Evolutionary conservation across 2,329 filamentous ascomycete genomes (phyloP).

Genomic region (Lasiodiplodia hormozganensis): DNA sequence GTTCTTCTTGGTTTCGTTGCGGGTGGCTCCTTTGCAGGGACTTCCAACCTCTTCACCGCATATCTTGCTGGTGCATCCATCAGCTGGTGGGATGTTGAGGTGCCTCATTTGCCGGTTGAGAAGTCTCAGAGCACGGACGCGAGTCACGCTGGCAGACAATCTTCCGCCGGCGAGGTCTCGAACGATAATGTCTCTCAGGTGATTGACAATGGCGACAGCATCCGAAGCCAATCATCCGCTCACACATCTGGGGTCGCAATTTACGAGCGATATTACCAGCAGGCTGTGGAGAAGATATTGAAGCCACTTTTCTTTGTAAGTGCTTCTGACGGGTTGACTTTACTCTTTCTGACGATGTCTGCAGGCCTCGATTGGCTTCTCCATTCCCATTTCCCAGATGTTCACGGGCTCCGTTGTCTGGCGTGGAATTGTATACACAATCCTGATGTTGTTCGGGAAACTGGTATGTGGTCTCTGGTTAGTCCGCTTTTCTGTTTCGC

Average conservation of each 20-base stretch:
- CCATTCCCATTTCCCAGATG: constrained; percentile 75
- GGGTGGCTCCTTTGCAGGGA: constrained; percentile 65
- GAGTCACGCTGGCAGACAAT: not conserved
- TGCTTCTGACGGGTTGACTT: constrained; percentile 33
- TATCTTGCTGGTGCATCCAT: constrained; percentile 65
- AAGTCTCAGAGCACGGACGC: constrained; percentile 9
- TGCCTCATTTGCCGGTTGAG: constrained; percentile 37
- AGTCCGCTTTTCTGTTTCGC: constrained; percentile 41
- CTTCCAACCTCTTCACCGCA: constrained; percentile 68
- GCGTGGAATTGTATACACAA: constrained; percentile 74
- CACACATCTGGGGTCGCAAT: constrained; percentile 39
- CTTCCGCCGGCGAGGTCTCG: not conserved
- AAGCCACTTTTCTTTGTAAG: constrained; percentile 74
- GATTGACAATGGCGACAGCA: not conserved
- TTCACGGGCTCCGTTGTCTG: constrained; percentile 70
- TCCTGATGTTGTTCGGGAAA: constrained; percentile 69
- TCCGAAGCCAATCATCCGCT: constrained; percentile 1
- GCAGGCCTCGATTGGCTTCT: constrained; percentile 71
- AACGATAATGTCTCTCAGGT: not conserved
- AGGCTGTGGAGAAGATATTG: constrained; percentile 60
- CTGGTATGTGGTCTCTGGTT: constrained; percentile 51
- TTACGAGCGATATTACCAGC: constrained; percentile 57
- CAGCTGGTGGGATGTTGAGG: constrained; percentile 64
- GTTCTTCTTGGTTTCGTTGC: constrained; percentile 59
- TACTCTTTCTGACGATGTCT: not conserved